Conservation (phyloP, 2,329 filamentous ascomycete species). For the Ceratocystis eucalypticola region DNA sequence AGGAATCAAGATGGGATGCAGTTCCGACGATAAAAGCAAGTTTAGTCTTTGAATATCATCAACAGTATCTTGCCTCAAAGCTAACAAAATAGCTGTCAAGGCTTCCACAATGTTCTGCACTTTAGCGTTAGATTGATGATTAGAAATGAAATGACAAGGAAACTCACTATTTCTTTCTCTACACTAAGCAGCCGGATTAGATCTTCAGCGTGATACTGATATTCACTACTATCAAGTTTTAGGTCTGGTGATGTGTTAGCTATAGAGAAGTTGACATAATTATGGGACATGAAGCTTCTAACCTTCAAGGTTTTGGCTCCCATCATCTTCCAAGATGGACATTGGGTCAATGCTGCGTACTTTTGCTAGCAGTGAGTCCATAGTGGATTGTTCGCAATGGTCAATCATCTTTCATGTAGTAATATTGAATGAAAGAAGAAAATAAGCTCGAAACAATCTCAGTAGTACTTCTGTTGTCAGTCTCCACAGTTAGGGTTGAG, state of each 20-base stretch:
- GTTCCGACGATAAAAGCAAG: background rate
- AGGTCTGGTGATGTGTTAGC: background rate
- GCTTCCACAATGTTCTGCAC: background rate
- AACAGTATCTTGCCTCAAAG: background rate
- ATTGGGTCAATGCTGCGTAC: background rate
- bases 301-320: background rate
- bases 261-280: background rate
- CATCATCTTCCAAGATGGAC: background rate
- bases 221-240: background rate
- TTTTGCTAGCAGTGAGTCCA: background rate
- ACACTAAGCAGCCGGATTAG: background rate
- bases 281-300: background rate
- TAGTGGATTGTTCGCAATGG: background rate
- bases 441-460: background rate
- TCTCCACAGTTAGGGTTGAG: conserved; percentile 3
- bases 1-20: background rate
- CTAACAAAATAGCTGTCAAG: background rate
- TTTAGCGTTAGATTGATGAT: background rate
- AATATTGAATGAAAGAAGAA: background rate
- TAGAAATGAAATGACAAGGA: background rate
- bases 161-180: background rate
- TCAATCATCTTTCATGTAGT: too few relatives aligned
- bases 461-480: background rate
- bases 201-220: background rate
- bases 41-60: background rate